Base-by-base conservation (phyloP, 1,284 basidiomycete species). In the Salmacisia buchloeana region DNA sequence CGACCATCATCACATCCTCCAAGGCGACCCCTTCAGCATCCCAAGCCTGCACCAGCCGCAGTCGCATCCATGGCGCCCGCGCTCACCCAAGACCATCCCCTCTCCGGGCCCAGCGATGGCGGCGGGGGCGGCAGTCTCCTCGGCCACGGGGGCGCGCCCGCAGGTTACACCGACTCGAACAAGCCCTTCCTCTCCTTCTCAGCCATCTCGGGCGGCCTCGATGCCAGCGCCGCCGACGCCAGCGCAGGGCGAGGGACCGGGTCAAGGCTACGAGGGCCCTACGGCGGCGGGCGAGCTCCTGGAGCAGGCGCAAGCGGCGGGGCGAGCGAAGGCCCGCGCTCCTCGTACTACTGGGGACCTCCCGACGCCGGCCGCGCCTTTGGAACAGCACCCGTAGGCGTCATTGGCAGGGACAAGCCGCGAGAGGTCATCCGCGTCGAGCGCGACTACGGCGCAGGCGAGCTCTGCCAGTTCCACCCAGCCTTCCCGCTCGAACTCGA, bases 401-500 rank as follows among this genome's bases (percentile, higher is more conserved):
- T 87, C 61, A 87, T 92, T 62, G 89, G 89, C 5, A 80, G 88
- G 25, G 88, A 92, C 76, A 86, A 89, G 71, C 89, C 90, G n/a
- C 85, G 90, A 60, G 90, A 92, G 81, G 85, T 92, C 64, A 82
- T 92, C 63, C 84, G 72, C 38, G 83, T 92, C 58, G 90, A 92
- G 80, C 83, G 91, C 49, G 90, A 92, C 79, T 92, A 91, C 73
- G 85, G 83, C 18, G 86, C 87, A 0, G 90, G 90, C 4, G 90
- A 92, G 76, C 81, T 92, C 25, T 83, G 86, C 12, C 91, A 92
- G 77, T 81, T 92, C 77, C 83, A 88, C 34, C 85, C 89, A 0
- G 85, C 88, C 68, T 92, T 89, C 78, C 90, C 89, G 1, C 80
- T 92, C 25, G 90, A 92, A 73, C 82, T 92, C 6, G 90, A 91